phyloP scores from a whole-genome alignment of 345 rosid species.

The Hibiscus trionum region DNA sequence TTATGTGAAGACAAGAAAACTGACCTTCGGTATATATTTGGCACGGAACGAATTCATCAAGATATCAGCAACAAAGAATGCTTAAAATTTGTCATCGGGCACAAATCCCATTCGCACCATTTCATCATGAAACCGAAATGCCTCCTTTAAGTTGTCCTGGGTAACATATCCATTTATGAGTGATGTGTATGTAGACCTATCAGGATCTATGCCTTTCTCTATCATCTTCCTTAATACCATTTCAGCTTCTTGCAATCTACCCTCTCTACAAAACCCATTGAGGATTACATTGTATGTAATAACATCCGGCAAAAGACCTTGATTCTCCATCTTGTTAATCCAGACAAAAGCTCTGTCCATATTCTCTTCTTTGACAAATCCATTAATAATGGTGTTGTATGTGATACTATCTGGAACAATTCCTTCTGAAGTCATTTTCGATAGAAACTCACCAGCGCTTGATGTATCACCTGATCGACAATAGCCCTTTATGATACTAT shows the following conservation, averaged over 20 bases:
- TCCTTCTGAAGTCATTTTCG: constrained; percentile 53
- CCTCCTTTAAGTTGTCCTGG: constrained; percentile 64
- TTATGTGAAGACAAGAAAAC: not conserved
- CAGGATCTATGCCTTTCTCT: constrained; percentile 54
- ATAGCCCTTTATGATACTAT: constrained; percentile 64
- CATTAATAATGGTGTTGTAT: constrained; percentile 61
- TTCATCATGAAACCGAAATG: constrained; percentile 78
- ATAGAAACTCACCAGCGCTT: constrained; percentile 53
- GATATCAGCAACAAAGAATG: not conserved
- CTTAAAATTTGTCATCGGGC: constrained; percentile 60
- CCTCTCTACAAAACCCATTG: constrained; percentile 64
- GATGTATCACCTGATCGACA: constrained; percentile 57
- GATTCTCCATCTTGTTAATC: constrained; percentile 56
- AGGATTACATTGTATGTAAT: constrained; percentile 57
- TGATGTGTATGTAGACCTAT: constrained; percentile 54
- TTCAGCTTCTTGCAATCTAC: constrained; percentile 72
- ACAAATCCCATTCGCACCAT: constrained; percentile 75
- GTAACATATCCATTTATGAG: constrained; percentile 74
- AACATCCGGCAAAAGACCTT: constrained; percentile 46
- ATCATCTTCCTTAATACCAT: constrained; percentile 42
- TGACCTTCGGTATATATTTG: not conserved
- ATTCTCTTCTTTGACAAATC: constrained; percentile 57
- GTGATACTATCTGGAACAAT: constrained; percentile 50
- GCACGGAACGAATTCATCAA: not conserved
- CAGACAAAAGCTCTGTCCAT: constrained; percentile 57